Evolutionary conservation across 805 yeast species (phyloP).

Genomic region (Kluyveromyces dobzhanskii): DNA sequence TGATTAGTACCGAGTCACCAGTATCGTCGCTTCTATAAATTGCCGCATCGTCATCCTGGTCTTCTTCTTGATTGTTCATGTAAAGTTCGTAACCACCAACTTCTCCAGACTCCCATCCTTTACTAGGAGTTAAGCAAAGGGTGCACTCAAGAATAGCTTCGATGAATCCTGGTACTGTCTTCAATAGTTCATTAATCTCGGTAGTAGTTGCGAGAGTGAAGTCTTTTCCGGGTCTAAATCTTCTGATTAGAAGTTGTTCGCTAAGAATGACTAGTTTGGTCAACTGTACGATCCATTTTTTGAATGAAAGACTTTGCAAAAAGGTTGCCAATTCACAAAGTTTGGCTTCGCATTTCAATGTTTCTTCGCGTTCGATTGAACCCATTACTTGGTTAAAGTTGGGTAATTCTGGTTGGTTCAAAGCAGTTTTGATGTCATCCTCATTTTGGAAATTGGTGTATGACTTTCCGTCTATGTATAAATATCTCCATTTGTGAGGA

Average conservation of each 20-base stretch:
- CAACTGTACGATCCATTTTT: conserved; percentile 56
- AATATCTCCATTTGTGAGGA: conserved; percentile 82
- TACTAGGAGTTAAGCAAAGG: conserved; percentile 68
- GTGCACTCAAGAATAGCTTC: conserved; percentile 69
- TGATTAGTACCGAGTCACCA: conserved; percentile 70
- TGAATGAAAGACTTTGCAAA: conserved; percentile 52
- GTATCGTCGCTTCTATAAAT: conserved; percentile 53
- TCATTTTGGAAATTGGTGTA: conserved; percentile 23
- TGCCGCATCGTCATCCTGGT: conserved; percentile 71
- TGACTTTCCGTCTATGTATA: conserved; percentile 67
- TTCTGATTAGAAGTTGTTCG: conserved; percentile 64
- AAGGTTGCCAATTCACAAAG: conserved; percentile 50
- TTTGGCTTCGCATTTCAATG: conserved; percentile 27
- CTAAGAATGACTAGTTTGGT: conserved; percentile 56
- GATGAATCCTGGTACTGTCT: conserved; percentile 22
- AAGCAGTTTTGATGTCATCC: conserved; percentile 22
- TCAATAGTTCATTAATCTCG: conserved; percentile 34
- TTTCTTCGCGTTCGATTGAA: conserved; percentile 14
- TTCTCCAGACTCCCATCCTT: conserved; percentile 83
- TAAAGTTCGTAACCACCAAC: conserved; percentile 91
- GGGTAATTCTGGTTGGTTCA: conserved; percentile 44
- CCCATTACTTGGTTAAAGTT: conserved; percentile 38
- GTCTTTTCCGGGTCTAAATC: conserved; percentile 94
- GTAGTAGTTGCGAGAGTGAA: conserved; percentile 76
- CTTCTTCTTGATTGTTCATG: conserved; percentile 53